These are phyloP conservation scores for Angomonas ambiguus DNA, from an alignment of 208 protist species.

Conservation along the genomic window DNA sequence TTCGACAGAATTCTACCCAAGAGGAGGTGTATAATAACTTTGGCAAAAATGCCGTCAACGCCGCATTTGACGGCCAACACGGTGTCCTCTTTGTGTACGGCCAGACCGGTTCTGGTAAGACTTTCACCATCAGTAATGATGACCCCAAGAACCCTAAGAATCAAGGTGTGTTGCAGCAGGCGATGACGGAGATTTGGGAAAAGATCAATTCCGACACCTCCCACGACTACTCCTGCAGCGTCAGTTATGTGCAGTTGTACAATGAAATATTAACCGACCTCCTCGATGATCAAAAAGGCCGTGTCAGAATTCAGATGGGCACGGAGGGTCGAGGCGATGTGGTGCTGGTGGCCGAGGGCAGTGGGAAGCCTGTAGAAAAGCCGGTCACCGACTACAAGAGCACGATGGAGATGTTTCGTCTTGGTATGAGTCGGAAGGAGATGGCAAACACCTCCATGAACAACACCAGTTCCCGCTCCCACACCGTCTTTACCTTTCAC, in stretches of 20 bases:
- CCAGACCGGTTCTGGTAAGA: conserved; percentile 90
- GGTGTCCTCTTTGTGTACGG: conserved; percentile 90
- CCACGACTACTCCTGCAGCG: conserved; percentile 74
- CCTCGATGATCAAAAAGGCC: conserved; percentile 61
- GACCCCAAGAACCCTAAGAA: conserved; percentile 50
- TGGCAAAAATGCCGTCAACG: conserved; percentile 73
- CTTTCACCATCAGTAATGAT: conserved; percentile 89
- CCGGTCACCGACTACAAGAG: conserved; percentile 59
- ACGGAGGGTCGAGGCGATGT: conserved; percentile 75
- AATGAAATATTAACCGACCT: conserved; percentile 88
- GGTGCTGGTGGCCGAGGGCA: conserved; percentile 60
- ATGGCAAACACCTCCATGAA: conserved; percentile 93
- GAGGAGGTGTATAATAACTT: conserved; percentile 73
- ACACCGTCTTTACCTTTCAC: conserved; percentile 92
- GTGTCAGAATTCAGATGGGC: conserved; percentile 76
- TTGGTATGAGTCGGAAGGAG: conserved; percentile 78
- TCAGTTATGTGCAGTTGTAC: conserved; percentile 89
- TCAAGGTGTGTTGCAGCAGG: conserved; percentile 81
- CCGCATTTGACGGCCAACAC: conserved; percentile 85
- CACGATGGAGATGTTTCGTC: conserved; percentile 72
- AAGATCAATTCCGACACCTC: conserved; percentile 53
- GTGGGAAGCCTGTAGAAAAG: conserved; percentile 53
- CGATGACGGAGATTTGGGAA: conserved; percentile 62
- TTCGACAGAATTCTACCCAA: conserved; percentile 46
- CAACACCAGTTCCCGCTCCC: conserved; percentile 78